These are phyloP conservation scores for Usnea hakonensis DNA, from an alignment of 495 filamentous ascomycete genomes.

Conservation along the genomic window DNA sequence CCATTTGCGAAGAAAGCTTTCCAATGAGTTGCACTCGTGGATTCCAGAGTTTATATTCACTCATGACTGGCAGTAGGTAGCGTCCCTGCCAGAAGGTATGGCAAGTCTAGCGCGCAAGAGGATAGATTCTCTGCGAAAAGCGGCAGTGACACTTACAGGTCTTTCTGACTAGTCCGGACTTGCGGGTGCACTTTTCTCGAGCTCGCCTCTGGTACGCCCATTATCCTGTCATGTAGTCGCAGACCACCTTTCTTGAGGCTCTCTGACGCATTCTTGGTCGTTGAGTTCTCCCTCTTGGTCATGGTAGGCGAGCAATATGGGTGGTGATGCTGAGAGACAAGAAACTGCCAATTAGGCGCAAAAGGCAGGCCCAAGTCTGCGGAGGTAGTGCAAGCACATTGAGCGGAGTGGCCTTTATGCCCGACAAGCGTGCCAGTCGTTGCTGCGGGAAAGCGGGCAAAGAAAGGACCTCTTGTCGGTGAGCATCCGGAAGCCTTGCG, in stretches of 20 bases:
- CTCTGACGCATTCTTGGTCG: conserved; percentile 36
- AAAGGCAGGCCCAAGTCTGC: conserved; percentile 7
- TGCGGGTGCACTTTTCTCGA: conserved; percentile 15
- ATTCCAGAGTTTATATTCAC: too few relatives aligned
- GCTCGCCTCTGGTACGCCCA: conserved; percentile 26
- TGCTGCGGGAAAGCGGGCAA: conserved; percentile 11
- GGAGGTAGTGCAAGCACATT: conserved; percentile 13
- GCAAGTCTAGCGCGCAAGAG: not conserved
- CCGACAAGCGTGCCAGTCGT: conserved; percentile 16
- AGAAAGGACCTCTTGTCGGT: conserved; percentile 7
- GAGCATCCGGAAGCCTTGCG: not conserved
- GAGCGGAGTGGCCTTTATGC: conserved; percentile 18
- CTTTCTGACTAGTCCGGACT: conserved; percentile 26
- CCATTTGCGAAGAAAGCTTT: not conserved
- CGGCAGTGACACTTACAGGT: conserved; percentile 32
- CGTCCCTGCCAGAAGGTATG: not conserved
- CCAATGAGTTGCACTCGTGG: not conserved
- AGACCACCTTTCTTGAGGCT: conserved; percentile 38
- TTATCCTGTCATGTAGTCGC: conserved; percentile 41
- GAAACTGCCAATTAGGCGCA: not conserved
- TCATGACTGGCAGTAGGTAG: not conserved
- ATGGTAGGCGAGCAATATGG: conserved; percentile 13
- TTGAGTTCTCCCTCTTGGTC: conserved; percentile 20
- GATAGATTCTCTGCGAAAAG: not conserved
- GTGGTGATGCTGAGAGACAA: conserved; percentile 9